Evolutionary conservation across 768 basidiomycete genomes (phyloP), one percentile per base, ranked within the genome.

Genomic region (Suillus lakei): DNA sequence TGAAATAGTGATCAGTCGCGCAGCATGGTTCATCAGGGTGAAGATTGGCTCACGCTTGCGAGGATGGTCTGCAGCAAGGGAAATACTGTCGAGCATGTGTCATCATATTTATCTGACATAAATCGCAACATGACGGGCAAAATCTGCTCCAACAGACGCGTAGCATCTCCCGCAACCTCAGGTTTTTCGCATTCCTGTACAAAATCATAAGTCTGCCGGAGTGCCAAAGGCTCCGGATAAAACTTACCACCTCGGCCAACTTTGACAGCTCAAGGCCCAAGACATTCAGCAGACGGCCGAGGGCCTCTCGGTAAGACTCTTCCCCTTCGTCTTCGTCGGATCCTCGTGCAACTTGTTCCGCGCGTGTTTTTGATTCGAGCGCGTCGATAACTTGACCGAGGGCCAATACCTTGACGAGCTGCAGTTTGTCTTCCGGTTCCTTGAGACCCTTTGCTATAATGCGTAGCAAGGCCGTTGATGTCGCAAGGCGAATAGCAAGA

Each of bases 401-500:
- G 23, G 96, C 91, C 38, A 99, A 85, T 4, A 98, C 93, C 72
- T 94, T 91, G 71, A 99, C 83, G 18, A 99, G 83, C 70, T 94
- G 91, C 10, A 99, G 78, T 76, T 98, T 98, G 74, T 97, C 96
- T 43, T 83, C 83, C 0, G 93, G 88, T 71, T 96, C 95, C 72
- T 99, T 96, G 51, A 99, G 84, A 21, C 98, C 98, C 77, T 99
- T 99, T 30, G 87, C 81, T n/a, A 97, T 84, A 60, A 99, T 93
- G 28, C 91, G 89, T 13, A 88, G 84, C 56, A 99, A 79, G 2
- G 95, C 86, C n/a, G 84, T 85, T 23, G 90, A 91, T 3, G 96
- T 89, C 2, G 95, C 91, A 36, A 96, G 80, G 36, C 95, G 92
- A 70, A 99, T 89, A 3, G 91, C 85, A 34, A 95, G 77, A 13